Conservation (phyloP, 805 yeast genomes). For the Teunomyces kruisii region DNA sequence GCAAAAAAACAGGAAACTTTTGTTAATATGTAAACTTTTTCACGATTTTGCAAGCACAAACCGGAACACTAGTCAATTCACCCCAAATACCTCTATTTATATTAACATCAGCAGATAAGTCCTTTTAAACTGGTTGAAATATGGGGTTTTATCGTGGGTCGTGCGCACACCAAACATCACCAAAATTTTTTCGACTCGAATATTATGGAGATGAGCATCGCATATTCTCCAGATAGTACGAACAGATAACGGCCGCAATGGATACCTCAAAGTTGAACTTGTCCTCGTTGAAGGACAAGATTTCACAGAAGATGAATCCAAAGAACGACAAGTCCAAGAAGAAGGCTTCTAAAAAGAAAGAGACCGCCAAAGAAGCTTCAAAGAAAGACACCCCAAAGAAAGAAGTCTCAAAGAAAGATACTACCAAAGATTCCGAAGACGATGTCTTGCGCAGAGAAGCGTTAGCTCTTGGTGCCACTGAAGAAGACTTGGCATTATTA, state of each 20-base stretch:
- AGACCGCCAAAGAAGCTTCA: slow-evolving; percentile 1
- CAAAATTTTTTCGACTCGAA: background rate
- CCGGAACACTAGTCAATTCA: too few species aligned
- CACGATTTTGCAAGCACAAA: too few species aligned
- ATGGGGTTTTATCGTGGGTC: background rate
- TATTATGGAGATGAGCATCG: slow-evolving; percentile 5
- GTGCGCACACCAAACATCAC: background rate
- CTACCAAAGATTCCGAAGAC: background rate
- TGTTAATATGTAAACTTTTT: background rate
- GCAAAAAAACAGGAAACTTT: background rate
- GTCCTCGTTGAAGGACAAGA: slow-evolving; percentile 64
- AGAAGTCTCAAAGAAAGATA: background rate
- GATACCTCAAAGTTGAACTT: slow-evolving; percentile 46
- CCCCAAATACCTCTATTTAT: too few species aligned
- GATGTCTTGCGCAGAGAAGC: slow-evolving; percentile 68
- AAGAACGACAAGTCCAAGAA: slow-evolving; percentile 9
- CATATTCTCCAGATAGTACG: background rate
- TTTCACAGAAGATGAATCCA: slow-evolving; percentile 23
- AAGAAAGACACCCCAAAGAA: background rate
- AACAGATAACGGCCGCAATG: slow-evolving; percentile 25
- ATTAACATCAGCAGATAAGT: too few species aligned
- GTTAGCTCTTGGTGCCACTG: slow-evolving; percentile 79
- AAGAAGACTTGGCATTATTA: slow-evolving; percentile 70
- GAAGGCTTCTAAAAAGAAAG: slow-evolving; percentile 8
- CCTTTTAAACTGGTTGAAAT: background rate